Base-by-base conservation (phyloP, 768 basidiomycete genomes). In the Pilatotrama ljubarskyi region DNA sequence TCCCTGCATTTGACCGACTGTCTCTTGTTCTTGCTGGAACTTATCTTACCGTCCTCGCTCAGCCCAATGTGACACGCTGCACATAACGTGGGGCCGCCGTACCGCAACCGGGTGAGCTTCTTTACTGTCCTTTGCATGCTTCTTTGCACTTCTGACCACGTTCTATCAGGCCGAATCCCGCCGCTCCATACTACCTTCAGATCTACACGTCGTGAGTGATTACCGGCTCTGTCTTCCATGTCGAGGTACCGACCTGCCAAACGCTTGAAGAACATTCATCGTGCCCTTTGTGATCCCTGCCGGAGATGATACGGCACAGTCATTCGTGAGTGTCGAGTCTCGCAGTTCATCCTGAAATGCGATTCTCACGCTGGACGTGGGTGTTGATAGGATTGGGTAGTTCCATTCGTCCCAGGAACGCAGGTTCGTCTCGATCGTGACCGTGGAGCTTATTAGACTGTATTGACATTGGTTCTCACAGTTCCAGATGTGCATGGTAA, bases 401-500 rank as follows among this genome's bases (percentile, higher is more conserved):
- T 86, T 36, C 85, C 85, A 1, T 87, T 84, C 62, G 70, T 74
- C 4, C 84, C 85, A 1, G 84, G 80, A 6, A 86, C 85, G 26
- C 73, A 77, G 70, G 83, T 83, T 55, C 62, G 75, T 66, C 18
- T 11, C 14, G 25, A 13, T 24, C 11, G 40, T 25, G 5, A 11
- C 35, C 22, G 8, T 48, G 1, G 14, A 10, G 2, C 11, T 14
- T 26, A n/a, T 25, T 58, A 32, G 14, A 14, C 24, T 1, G 9
- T 24, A 3, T n/a, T 62, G 22, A 38, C 6, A 14, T 7, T 47
- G 20, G 8, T 47, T 40, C 53, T 32, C 48, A 26, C 67, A 84
- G 81, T 87, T 84, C 69, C 84, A 86, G 75, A 82, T 84, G 65
- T 87, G 85, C 75, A 86, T 87, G 85, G 84, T 85, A 29, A 9